These are phyloP conservation scores for Schizonepeta tenuifolia DNA, from an alignment of 257 asterid genomes.

Conservation along the genomic window DNA sequence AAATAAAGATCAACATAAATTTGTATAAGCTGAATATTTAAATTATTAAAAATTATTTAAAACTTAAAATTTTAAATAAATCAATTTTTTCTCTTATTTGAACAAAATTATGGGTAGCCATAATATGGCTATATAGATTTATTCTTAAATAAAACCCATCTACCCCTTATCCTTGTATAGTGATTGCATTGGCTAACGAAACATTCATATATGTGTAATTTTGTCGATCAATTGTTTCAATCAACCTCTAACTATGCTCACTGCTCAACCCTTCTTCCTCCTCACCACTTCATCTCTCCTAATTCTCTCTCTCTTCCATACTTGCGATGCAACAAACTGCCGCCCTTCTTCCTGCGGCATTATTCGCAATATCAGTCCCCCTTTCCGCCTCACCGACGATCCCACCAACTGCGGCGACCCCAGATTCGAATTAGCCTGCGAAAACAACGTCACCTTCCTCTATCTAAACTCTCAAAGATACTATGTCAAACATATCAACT, in stretches of 20 bases:
- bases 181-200: no score
- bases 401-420: conserved; percentile 50
- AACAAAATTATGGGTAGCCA: no score
- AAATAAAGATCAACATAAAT: no score
- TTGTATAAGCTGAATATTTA: no score
- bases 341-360: conserved; percentile 47
- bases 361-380: conserved; percentile 38
- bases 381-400: conserved; percentile 50
- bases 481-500: conserved; percentile 40
- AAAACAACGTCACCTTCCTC: conserved; percentile 31
- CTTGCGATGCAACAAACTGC: conserved; percentile 24
- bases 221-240: no score
- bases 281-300: background rate
- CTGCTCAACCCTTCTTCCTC: background rate
- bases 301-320: background rate
- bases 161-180: no score
- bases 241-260: background rate
- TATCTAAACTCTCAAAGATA: conserved; percentile 26
- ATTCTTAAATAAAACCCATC: no score
- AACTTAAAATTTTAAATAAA: no score
- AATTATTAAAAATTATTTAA: no score
- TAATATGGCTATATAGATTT: no score
- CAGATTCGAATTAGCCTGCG: conserved; percentile 39
- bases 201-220: no score
- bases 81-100: no score